phyloP scores from a whole-genome alignment of 2,329 filamentous ascomycete genomes.

The Ophiocordyceps camponoti-rufipedis region DNA sequence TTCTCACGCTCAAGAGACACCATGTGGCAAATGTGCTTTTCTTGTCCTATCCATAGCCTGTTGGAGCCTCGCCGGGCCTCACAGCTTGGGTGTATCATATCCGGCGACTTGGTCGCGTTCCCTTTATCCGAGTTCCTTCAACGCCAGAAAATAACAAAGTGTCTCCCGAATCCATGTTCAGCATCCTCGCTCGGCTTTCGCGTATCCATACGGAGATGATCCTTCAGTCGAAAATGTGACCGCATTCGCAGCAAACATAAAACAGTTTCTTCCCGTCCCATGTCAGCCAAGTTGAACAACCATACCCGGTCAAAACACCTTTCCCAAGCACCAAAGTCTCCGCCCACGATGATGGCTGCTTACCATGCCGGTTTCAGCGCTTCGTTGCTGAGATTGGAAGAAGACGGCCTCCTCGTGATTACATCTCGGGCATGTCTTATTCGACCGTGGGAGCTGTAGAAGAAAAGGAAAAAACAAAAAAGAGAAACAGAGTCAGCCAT shows the following conservation, averaged over 20 bases:
- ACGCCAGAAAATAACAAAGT: not conserved
- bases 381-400: slow-evolving; percentile 97
- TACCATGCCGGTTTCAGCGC: slow-evolving; percentile 96
- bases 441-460: slow-evolving; percentile 72
- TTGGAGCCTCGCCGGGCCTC: not conserved
- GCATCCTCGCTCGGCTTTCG: not conserved
- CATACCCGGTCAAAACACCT: not conserved
- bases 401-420: slow-evolving; percentile 83
- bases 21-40: not conserved
- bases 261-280: slow-evolving; percentile 54
- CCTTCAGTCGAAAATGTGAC: slow-evolving; percentile 57
- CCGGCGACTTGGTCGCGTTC: not conserved
- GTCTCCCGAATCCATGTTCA: not conserved
- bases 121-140: not conserved
- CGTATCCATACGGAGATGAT: not conserved
- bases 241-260: slow-evolving; percentile 87
- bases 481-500: slow-evolving; percentile 25
- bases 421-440: slow-evolving; percentile 73
- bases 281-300: slow-evolving; percentile 2
- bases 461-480: slow-evolving; percentile 18
- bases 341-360: slow-evolving; percentile 14
- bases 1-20: not conserved
- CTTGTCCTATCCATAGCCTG: not conserved
- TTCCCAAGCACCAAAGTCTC: not conserved
- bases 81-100: not conserved